A percentile compares a stretch with the other conserved stretches of the same genome.
These are phyloP conservation scores for Pichia ethanolica DNA, from an alignment of 805 yeast genomes.

Conservation along the genomic window DNA sequence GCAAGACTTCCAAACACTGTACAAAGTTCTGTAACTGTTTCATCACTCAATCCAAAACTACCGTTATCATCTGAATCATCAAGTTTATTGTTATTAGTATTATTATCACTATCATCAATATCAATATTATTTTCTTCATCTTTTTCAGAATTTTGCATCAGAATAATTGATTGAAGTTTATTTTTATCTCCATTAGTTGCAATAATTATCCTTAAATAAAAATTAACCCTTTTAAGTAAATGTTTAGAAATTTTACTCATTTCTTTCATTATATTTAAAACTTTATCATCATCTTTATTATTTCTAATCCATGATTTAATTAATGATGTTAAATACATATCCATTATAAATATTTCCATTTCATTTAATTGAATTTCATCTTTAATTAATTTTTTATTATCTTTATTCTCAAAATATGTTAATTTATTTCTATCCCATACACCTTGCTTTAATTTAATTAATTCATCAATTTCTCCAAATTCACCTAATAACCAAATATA, in stretches of 20 bases:
- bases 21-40: constrained; percentile 1
- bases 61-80: not conserved
- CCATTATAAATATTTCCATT: not conserved
- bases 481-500: constrained; percentile 3
- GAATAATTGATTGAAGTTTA: not conserved
- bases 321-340: constrained; percentile 1
- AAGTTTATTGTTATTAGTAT: not conserved
- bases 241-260: not conserved
- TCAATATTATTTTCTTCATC: too few species aligned
- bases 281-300: not conserved
- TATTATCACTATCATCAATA: not conserved
- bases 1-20: constrained; percentile 2
- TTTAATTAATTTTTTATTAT: too few species aligned
- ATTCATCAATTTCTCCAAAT: not conserved
- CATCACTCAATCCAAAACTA: not conserved
- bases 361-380: not conserved
- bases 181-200: not conserved
- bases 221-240: not conserved
- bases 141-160: too few species aligned
- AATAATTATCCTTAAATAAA: not conserved
- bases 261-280: not conserved
- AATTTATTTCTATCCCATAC: not conserved
- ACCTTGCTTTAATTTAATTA: not conserved
- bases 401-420: not conserved
- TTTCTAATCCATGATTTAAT: not conserved